Evolutionary conservation across 345 rosid genomes (phyloP), one percentile per base, ranked within the genome.

Genomic region (Jatropha curcas): DNA sequence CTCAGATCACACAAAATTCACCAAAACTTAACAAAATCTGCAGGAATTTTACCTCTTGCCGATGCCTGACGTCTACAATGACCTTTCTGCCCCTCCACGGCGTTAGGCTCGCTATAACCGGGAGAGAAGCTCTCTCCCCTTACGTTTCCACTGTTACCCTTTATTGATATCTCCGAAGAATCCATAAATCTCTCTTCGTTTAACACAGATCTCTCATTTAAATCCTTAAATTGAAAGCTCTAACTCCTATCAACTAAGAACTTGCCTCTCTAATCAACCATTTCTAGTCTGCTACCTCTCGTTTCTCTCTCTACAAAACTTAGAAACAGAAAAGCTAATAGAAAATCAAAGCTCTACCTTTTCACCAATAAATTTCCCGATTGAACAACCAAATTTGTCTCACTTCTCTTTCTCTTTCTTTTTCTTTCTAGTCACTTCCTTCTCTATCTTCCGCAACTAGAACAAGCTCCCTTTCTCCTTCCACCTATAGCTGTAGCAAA

Each of bases 151-250:
- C 65, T 55, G 74, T 71, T 76, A 64, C 60, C 64, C 53, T 53
- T 77, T 9, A 53, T 61, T 65, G 74, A 78, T 25, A 72, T 56
- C 39, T 72, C 79, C 16, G 78, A 76, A 24, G 74, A 55, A 62
- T 64, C 74, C 76, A 77, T 74, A 39, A 46, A 65, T n/a, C 25
- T 60, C 50, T 30, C 64, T 46, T 61, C 55, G 34, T 13, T 70
- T 37, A 69, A 48, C 70, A 30, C 65, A 78, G 81, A 78, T 78
- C 81, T 78, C 77, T 61, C 73, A 69, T 68, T 45, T 13, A 71
- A 17, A 20, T 22, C 66, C 34, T 57, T 51, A 13, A 51, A 67
- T 34, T 45, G 50, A 63, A 63, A 59, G 43, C 30, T 30, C 48
- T 27, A 64, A 39, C 46, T 53, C 17, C 53, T 41, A 37, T 20